These are phyloP conservation scores for Cystofilobasidium ferigula DNA, from an alignment of 768 basidiomycete genomes.

Conservation along the genomic window DNA sequence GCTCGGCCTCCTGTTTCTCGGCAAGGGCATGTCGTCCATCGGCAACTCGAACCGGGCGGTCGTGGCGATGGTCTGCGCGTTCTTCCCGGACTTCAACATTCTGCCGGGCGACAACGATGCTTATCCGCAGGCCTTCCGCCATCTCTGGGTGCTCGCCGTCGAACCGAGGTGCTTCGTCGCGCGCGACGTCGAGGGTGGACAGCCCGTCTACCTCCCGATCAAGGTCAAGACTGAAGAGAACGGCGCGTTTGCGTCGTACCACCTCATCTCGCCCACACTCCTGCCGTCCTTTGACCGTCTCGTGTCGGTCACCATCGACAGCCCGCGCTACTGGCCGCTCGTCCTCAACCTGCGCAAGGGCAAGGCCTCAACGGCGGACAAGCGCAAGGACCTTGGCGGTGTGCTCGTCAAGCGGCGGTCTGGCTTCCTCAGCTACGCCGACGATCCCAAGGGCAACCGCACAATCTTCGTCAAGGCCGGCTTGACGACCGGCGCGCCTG, in stretches of 20 bases:
- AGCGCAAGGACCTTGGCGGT: constrained; percentile 30
- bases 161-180: constrained; percentile 88
- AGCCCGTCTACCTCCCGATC: constrained; percentile 84
- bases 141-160: constrained; percentile 89
- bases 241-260: constrained; percentile 48
- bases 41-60: constrained; percentile 86
- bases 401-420: constrained; percentile 85
- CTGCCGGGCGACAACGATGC: constrained; percentile 74
- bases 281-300: constrained; percentile 79
- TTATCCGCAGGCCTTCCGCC: constrained; percentile 82
- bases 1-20: constrained; percentile 81
- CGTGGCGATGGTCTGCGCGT: constrained; percentile 75
- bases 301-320: constrained; percentile 73
- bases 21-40: constrained; percentile 79
- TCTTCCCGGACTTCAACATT: constrained; percentile 79
- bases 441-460: constrained; percentile 85
- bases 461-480: constrained; percentile 83
- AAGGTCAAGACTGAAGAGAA: constrained; percentile 70
- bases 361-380: constrained; percentile 36
- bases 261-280: constrained; percentile 81
- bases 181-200: constrained; percentile 79
- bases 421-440: constrained; percentile 82
- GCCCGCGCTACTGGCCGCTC: constrained; percentile 91
- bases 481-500: constrained; percentile 69
- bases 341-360: constrained; percentile 63